Base-by-base conservation (phyloP, 202 grass and related monocot species). In the Schoenoplectus triqueter region DNA sequence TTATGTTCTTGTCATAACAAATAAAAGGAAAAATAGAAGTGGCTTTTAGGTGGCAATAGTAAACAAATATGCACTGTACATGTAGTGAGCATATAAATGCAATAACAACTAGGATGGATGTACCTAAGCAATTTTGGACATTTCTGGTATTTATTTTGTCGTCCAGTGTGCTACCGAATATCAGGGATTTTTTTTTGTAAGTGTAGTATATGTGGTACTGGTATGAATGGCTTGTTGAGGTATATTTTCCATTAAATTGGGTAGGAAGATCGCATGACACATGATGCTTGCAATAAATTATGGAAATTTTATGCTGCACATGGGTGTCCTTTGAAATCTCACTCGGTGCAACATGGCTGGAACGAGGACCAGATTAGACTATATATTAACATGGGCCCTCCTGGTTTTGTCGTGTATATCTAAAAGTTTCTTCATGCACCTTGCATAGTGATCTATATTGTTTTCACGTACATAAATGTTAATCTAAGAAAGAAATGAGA, bases 321-420 rank as follows among this genome's bases (percentile, higher is more conserved):
- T 78, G 74, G 73, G 52, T 60, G 74, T 78, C 52, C 74, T 78
- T 78, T 78, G 74, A 60, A 42, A 78, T 78, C 74, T 59, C 74
- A 78, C 52, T 60, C n/a, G 74, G 21, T 59, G 52, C 74, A 78
- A 78, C 74, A 78, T 78, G 74, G 74, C 22, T 78, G 42, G 21
- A 40, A 31, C 22, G 20, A 52, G 52, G 74, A 78, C 74, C 52
- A 59, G 51, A 78, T 60, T n/a, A 78, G 22, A 57, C 21, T 4
- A 66, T 68, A 67, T 9, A 55, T 59, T 6, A 40, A 15, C 5
- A 78, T 59, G 52, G 13, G 6, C 22, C 52, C 69, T 50, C 42
- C 0, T 41, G 8, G 22, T n/a, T n/a, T 13, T 48, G 5, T 74
- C 10, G 1, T 56, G 11, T 57, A 48, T 72, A 77, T 77, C 50